Conservation (phyloP, 306 rosid genomes). For the Geum urbanum region DNA sequence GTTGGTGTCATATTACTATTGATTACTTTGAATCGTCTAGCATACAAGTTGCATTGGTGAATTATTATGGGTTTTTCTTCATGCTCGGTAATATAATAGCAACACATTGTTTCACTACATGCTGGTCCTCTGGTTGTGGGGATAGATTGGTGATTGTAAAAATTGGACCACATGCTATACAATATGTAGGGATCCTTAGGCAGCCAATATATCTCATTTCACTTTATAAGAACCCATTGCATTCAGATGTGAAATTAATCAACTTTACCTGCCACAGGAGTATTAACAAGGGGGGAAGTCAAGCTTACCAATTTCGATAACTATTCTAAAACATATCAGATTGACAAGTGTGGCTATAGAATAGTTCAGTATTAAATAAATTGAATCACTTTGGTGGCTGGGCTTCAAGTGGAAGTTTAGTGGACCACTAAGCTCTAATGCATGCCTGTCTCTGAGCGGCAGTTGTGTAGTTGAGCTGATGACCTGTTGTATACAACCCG, state of each 20-base stretch:
- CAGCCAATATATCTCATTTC: neutral
- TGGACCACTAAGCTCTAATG: neutral
- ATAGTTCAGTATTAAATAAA: neutral
- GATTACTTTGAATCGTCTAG: neutral
- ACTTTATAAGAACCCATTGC: neutral
- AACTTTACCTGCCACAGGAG: neutral
- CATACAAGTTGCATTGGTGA: neutral
- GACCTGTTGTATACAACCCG: neutral
- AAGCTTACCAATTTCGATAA: neutral
- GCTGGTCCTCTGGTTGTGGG: neutral
- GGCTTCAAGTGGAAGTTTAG: neutral
- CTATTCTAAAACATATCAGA: neutral
- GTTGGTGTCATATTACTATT: neutral
- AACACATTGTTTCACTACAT: neutral
- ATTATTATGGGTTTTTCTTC: neutral
- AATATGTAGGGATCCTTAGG: neutral
- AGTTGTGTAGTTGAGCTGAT: neutral
- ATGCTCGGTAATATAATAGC: neutral
- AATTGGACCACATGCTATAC: constrained; percentile 2
- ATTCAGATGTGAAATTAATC: constrained; percentile 8
- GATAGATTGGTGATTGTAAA: neutral
- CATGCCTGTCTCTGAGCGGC: neutral
- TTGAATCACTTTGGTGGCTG: neutral
- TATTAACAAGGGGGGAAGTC: neutral
- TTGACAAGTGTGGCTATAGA: neutral